Evolutionary conservation across 139 green algal species (phyloP), one percentile per base, ranked within the genome.

Genomic region (Coccomyxa sp.): DNA sequence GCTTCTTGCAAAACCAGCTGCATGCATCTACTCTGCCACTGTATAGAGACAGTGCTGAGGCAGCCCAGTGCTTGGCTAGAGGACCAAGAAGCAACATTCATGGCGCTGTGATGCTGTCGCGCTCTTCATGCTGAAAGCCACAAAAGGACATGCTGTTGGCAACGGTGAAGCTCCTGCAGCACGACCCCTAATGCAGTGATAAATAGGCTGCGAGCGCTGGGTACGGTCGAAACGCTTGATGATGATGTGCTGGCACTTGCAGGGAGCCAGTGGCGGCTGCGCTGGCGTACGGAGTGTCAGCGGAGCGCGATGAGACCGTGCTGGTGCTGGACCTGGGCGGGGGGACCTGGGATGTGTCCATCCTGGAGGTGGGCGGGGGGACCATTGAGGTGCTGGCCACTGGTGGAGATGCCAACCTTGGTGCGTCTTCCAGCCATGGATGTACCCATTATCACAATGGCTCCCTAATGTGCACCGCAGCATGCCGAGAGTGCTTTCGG

Each of bases 311-410:
- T 64, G 82, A 95, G 78, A 93, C 88, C 9, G 88, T 98, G 73
- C 86, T 97, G 38, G 94, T 97, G 73, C 93, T 97, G 77, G 94
- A 98, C 82, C 83, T 98, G 36, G 94, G 94, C 1, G 94, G 94
- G 9, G 94, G 94, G 72, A 98, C 94, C 8, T 95, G 92, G 82
- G 94, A 98, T 70, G 88, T 98, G 2, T 89, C 74, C 41, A 78
- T 98, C n/a, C 83, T 98, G 73, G 94, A 98, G 75, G 86, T 92
- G 0, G 94, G 94, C 37, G 87, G 89, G 39, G 93, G 94, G 35
- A 91, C 91, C 1, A 88, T 96, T 0, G 94, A 98, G 84, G 94
- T 98, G 37, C 82, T 98, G 35, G 86, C 89, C 18, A 97, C 94
- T 34, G 92, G 92, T 7, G 94, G 94, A 35, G 93, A 98, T 75